phyloP scores from a whole-genome alignment of 1,284 basidiomycete genomes.

The Trametes hirsuta region DNA sequence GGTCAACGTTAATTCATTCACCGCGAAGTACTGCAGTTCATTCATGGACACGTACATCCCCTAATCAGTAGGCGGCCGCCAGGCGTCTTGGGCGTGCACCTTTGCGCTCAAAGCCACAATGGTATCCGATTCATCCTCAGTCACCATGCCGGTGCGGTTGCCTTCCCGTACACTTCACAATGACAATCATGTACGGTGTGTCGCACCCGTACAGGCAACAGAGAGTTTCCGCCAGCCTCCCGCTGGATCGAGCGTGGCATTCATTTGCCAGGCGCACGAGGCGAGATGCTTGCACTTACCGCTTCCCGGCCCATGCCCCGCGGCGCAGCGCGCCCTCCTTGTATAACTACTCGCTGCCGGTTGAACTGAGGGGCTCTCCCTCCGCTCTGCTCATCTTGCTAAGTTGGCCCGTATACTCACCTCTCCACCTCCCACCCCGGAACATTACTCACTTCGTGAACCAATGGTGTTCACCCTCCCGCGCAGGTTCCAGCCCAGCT shows the following conservation, averaged over 20 bases:
- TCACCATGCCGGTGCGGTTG: neutral
- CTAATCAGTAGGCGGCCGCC: too few relatives aligned
- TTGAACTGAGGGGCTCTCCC: neutral
- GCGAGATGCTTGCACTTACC: constrained; percentile 3
- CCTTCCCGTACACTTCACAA: neutral
- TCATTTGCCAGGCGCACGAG: constrained; percentile 16
- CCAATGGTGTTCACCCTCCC: constrained; percentile 26
- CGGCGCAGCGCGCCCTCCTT: constrained; percentile 6
- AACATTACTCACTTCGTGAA: neutral
- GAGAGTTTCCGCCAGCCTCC: constrained; percentile 4
- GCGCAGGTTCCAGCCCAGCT: constrained; percentile 27
- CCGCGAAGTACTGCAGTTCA: too few relatives aligned
- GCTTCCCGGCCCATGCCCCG: constrained; percentile 15
- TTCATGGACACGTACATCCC: too few relatives aligned
- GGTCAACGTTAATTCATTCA: too few relatives aligned
- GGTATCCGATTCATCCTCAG: neutral
- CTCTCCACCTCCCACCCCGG: neutral
- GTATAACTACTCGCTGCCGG: constrained; percentile 9
- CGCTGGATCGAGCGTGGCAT: constrained; percentile 1
- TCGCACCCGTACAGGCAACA: neutral
- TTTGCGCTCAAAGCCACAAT: neutral
- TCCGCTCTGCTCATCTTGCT: neutral
- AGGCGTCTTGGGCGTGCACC: too few relatives aligned
- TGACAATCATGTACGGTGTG: neutral
- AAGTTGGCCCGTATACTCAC: neutral